Percentiles rank a stretch among this genome's conserved stretches.
These are phyloP conservation scores for Fusarium virguliforme DNA, from an alignment of 2,329 filamentous ascomycete species.

Conservation along the genomic window DNA sequence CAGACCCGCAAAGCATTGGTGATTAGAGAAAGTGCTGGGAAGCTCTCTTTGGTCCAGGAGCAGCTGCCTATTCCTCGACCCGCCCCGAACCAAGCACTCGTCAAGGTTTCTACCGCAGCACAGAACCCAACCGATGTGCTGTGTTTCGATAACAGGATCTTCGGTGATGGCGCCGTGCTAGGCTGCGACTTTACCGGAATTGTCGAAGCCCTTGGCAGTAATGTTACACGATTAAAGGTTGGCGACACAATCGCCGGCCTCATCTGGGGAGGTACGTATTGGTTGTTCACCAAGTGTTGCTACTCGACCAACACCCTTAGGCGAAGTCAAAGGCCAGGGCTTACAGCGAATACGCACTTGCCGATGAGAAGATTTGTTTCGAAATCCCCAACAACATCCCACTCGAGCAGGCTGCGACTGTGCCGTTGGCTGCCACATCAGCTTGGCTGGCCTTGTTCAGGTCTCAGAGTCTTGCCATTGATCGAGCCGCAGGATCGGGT, in stretches of 20 bases:
- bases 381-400: constrained; percentile 53
- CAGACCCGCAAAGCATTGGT: not conserved
- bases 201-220: constrained; percentile 52
- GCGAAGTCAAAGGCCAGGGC: constrained; percentile 52
- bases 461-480: constrained; percentile 53
- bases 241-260: constrained; percentile 42
- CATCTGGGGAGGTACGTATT: constrained; percentile 48
- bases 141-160: constrained; percentile 55
- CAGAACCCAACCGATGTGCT: constrained; percentile 52
- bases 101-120: constrained; percentile 40
- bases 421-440: constrained; percentile 58
- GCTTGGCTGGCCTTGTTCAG: constrained; percentile 58
- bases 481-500: constrained; percentile 19
- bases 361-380: constrained; percentile 59
- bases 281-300: constrained; percentile 2
- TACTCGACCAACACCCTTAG: constrained; percentile 3
- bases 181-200: constrained; percentile 57
- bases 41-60: not conserved
- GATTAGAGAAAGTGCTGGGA: not conserved
- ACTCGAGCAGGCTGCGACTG: constrained; percentile 53
- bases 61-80: not conserved
- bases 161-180: constrained; percentile 56
- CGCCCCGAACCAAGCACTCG: constrained; percentile 27
- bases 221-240: constrained; percentile 28
- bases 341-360: constrained; percentile 58